Base-by-base conservation (phyloP, 768 basidiomycete genomes). In the Trametes cinnabarina region DNA sequence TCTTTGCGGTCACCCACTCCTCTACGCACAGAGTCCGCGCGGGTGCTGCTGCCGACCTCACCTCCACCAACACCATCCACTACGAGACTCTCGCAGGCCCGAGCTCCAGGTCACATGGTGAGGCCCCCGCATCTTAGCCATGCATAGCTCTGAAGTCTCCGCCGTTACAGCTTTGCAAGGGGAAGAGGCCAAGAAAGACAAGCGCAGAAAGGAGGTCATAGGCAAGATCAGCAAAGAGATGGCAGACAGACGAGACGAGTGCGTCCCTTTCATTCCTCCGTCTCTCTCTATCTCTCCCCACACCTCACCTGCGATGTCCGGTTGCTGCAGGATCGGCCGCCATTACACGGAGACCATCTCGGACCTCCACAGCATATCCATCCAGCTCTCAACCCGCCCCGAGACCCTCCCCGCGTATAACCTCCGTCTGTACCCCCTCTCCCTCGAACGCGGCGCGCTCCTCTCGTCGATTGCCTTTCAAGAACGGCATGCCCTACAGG, bases 201-300 rank as follows among this genome's bases (percentile, higher is more conserved):
- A 81, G 76, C 82, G 83, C 71, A 76, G 85, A 60, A 86, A 83
- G 66, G 88, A 91, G 52, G 68, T 86, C 28, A 79, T 83, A n/a
- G 82, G 84, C 51, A 88, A 84, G 74, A 69, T 87, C 26, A 83
- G 83, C 22, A 90, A 86, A 69, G 89, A 91, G 63, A 80, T 88
- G 75, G 79, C 70, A 67, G 89, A 92, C 71, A 78, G 88, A 57
- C 75, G 87, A 64, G 88, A 90, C 69, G 88, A 90, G 90, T 90
- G 66, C 68, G 82, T 77, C 44, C 32, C n/a, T n/a, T n/a, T n/a
- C n/a, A n/a, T n/a, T 50, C 56, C 56, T 2, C 25, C 2, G 19
- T n/a, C 47, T 28, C 17, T 8, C 11, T 14, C 19, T 26, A 9
- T 15, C n/a, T 32, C 6, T 32, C 30, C 6, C 6, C 49, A 26